Base-by-base conservation (phyloP, 306 rosid genomes). In the Calophaca sinica region DNA sequence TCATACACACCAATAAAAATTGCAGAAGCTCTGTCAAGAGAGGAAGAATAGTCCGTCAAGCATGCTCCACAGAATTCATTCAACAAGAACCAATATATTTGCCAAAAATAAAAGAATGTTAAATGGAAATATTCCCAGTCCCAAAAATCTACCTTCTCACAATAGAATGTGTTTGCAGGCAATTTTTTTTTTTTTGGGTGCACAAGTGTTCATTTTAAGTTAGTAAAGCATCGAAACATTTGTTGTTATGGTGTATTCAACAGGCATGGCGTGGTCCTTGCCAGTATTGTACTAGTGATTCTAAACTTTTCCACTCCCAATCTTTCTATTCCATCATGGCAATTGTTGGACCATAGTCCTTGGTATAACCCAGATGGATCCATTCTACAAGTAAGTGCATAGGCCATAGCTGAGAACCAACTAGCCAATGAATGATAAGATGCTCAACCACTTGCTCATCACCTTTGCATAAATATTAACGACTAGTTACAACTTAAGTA, bases 1-100 rank as follows among this genome's bases (percentile, higher is more conserved):
- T 92, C 97, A 81, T 92, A 92, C 13, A 89, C 91, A 66, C 97
- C 97, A 64, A 89, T 71, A 77, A 90, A 92, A 74, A 92, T 52
- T 8, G 97, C 97, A 76, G 97, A 88, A 51, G 96, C 96, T 81
- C 96, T 89, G 91, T 20, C 41, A 73, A 66, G 59, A 76, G 63
- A 35, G 64, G 63, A 53, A 50, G 53, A 76, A 52, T 60, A 58
- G 38, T 66, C 60, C 12, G 77, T 80, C 50, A 84, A 77, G 70
- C 57, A 62, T 4, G 6, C 15, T 54, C 38, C 39, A 36, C 53
- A 61, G 0, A 74, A 55, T 54, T 9, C 67, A 67, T 49, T 79
- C 66, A 74, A 69, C 12, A 41, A 62, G 26, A 51, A 46, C 14
- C 48, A 72, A 55, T 71, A 11, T 6, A 48, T 38, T 20, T 13